A percentile compares a stretch with the other conserved stretches of the same genome.
These are phyloP conservation scores for Fraxinus excelsior DNA, from an alignment of 257 asterid species.

Conservation along the genomic window DNA sequence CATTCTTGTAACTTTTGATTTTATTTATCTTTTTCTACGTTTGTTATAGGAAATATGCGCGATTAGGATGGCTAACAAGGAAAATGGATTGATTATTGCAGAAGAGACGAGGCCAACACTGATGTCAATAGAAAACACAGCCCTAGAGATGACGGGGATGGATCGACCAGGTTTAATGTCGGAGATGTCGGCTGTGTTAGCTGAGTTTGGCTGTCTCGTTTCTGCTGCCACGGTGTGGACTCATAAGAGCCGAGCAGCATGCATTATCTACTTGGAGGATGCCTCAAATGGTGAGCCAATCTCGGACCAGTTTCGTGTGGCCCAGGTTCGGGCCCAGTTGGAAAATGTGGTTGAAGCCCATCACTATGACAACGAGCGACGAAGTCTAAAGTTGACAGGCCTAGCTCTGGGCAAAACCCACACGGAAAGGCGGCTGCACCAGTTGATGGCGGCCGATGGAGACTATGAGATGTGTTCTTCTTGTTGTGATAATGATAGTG, in stretches of 20 bases:
- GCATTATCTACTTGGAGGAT: slow-evolving; percentile 68
- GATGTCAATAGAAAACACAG: slow-evolving; percentile 49
- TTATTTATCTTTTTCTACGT: not conserved
- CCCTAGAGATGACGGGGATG: slow-evolving; percentile 78
- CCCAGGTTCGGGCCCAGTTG: slow-evolving; percentile 69
- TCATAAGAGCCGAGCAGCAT: slow-evolving; percentile 69
- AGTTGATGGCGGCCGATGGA: slow-evolving; percentile 74
- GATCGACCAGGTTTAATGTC: slow-evolving; percentile 90
- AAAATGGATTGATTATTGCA: slow-evolving; percentile 14
- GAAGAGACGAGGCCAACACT: slow-evolving; percentile 8
- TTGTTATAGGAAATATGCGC: slow-evolving; percentile 56
- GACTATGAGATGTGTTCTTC: slow-evolving; percentile 64
- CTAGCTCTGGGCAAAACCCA: slow-evolving; percentile 57
- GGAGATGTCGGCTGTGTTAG: slow-evolving; percentile 73
- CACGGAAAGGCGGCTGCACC: slow-evolving; percentile 96
- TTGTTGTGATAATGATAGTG: slow-evolving; percentile 46
- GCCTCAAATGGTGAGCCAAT: slow-evolving; percentile 36
- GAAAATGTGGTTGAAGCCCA: slow-evolving; percentile 82
- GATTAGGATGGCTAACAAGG: slow-evolving; percentile 42
- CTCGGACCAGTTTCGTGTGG: slow-evolving; percentile 51
- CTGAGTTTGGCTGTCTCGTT: slow-evolving; percentile 76
- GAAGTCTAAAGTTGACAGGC: slow-evolving; percentile 56
- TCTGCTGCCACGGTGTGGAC: slow-evolving; percentile 86
- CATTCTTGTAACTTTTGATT: not conserved
- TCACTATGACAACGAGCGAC: slow-evolving; percentile 53